phyloP scores from a whole-genome alignment of 2,329 filamentous ascomycete species.

The Fusarium keratoplasticum region DNA sequence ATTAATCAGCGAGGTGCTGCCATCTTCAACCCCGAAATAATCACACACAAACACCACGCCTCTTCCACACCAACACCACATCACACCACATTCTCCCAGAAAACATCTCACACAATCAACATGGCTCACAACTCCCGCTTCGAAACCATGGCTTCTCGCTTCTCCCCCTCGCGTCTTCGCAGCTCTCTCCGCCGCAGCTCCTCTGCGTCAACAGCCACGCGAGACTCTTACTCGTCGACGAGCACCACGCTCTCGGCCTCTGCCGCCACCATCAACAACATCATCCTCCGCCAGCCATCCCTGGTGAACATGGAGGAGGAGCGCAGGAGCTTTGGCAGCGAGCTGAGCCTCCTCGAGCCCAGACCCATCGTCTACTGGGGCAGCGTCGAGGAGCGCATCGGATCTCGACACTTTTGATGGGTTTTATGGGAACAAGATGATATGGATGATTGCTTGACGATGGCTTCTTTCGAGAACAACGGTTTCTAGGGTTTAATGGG shows the following conservation, averaged over 20 bases:
- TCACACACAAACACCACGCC: neutral
- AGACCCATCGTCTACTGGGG: conserved; percentile 73
- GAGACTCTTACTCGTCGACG: conserved; percentile 55
- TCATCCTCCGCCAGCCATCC: conserved; percentile 69
- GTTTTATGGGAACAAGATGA: neutral
- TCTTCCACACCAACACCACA: neutral
- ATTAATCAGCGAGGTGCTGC: neutral
- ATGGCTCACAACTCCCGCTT: conserved; percentile 55
- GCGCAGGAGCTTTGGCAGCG: conserved; percentile 62
- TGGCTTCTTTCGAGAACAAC: neutral
- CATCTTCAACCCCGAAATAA: neutral
- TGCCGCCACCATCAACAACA: conserved; percentile 66
- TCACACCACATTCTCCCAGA: neutral
- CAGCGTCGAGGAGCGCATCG: conserved; percentile 71
- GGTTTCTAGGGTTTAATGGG: conserved; percentile 13
- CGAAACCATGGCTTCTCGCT: conserved; percentile 62
- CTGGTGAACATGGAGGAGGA: conserved; percentile 70
- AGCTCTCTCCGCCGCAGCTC: conserved; percentile 65
- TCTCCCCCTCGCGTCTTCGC: conserved; percentile 62
- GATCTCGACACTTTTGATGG: conserved; percentile 46
- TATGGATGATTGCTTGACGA: conserved; percentile 4
- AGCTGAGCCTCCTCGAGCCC: conserved; percentile 70
- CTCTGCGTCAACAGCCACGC: conserved; percentile 52
- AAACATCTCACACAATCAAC: neutral
- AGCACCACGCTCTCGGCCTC: conserved; percentile 59